phyloP scores from a whole-genome alignment of 1,284 basidiomycete species.

The Sporisorium reilianum region DNA sequence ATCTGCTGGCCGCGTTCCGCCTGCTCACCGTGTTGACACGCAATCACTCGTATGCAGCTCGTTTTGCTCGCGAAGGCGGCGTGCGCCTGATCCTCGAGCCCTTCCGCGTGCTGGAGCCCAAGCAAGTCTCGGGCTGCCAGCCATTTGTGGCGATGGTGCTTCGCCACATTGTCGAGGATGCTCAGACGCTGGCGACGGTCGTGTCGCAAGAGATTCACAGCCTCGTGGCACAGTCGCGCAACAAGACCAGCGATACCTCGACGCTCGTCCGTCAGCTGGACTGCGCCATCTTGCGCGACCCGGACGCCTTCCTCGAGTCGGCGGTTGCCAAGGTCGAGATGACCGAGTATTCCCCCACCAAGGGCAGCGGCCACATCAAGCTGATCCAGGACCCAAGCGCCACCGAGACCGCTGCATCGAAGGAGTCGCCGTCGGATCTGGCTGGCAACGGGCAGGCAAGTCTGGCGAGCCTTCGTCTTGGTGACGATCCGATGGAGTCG shows the following conservation, averaged over 20 bases:
- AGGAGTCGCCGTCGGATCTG: conserved; percentile 46
- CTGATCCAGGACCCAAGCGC: conserved; percentile 27
- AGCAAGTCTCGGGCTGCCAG: conserved; percentile 74
- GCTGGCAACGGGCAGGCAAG: conserved; percentile 49
- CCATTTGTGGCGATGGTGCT: conserved; percentile 87
- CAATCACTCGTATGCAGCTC: conserved; percentile 36
- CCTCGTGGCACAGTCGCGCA: conserved; percentile 68
- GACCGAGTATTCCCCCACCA: conserved; percentile 52
- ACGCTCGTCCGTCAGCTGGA: conserved; percentile 82
- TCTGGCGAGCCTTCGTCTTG: conserved; percentile 48
- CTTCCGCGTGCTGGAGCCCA: conserved; percentile 50
- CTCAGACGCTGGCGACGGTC: conserved; percentile 76
- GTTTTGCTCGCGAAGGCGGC: conserved; percentile 50
- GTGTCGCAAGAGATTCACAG: conserved; percentile 82
- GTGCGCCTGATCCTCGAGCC: conserved; percentile 59
- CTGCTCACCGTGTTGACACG: conserved; percentile 62
- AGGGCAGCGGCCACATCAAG: conserved; percentile 49
- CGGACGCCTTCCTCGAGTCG: conserved; percentile 81
- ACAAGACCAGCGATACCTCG: conserved; percentile 75
- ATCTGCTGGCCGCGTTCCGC: conserved; percentile 60
- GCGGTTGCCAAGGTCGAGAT: conserved; percentile 58
- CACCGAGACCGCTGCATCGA: conserved; percentile 9
- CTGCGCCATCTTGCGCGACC: conserved; percentile 84
- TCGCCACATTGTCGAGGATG: conserved; percentile 89
- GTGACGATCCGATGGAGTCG: conserved; percentile 79